phyloP scores from a whole-genome alignment of 257 asterid species.

The Solanum clarkiae region DNA sequence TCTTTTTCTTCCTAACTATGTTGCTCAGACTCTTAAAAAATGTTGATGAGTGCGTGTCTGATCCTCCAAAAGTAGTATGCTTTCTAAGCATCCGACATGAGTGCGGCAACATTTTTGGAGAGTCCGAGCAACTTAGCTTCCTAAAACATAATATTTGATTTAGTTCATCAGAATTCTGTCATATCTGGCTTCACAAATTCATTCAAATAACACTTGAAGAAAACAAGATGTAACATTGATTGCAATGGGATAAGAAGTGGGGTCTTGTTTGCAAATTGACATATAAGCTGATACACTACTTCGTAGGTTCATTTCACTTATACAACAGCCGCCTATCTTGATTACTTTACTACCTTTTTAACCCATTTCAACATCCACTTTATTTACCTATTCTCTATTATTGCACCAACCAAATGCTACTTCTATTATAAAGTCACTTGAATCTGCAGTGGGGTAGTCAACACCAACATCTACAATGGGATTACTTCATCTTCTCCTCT shows the following conservation, averaged over 20 bases:
- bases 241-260: neutral
- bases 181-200: neutral
- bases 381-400: no score
- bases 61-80: no score
- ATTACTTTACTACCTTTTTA: no score
- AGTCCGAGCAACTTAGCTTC: neutral
- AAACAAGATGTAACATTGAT: neutral
- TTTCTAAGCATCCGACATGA: no score
- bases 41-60: no score
- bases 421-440: neutral
- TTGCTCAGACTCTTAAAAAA: no score
- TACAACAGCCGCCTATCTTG: no score
- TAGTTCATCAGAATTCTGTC: neutral
- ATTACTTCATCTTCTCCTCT: neutral
- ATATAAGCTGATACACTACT: neutral
- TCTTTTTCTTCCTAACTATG: no score
- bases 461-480: neutral
- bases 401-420: neutral
- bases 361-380: no score
- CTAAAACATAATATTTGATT: neutral
- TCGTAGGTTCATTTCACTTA: neutral
- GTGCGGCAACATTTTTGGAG: no score
- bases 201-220: neutral
- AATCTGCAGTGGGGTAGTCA: neutral
- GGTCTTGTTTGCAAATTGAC: neutral